phyloP scores from a whole-genome alignment of 2,329 filamentous ascomycete genomes.

The Talaromyces albobiverticillius region DNA sequence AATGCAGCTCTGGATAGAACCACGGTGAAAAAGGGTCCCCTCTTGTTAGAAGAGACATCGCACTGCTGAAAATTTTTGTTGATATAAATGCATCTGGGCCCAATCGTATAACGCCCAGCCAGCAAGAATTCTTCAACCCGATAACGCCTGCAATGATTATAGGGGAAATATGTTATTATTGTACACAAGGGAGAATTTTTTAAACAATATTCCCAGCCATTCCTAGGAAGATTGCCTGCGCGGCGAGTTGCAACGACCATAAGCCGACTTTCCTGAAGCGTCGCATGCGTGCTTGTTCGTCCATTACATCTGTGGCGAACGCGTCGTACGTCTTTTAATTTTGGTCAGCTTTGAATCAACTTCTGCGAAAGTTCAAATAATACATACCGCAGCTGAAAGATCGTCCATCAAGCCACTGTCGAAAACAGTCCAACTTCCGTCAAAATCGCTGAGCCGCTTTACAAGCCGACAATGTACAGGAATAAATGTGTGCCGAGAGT shows the following conservation, averaged over 20 bases:
- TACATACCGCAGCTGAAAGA: constrained; percentile 70
- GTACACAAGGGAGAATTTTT: constrained; percentile 25
- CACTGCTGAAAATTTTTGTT: not conserved
- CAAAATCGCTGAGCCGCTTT: constrained; percentile 83
- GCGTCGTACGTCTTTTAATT: constrained; percentile 72
- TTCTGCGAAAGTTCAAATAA: not conserved
- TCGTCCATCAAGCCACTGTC: constrained; percentile 95
- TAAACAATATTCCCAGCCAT: constrained; percentile 77
- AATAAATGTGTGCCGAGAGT: constrained; percentile 90
- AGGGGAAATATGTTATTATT: not conserved
- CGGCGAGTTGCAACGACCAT: constrained; percentile 89
- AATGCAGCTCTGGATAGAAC: not conserved
- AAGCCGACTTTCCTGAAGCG: constrained; percentile 94
- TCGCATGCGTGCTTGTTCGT: constrained; percentile 80
- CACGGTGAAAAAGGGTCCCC: not conserved
- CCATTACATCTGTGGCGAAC: constrained; percentile 85
- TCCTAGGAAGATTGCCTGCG: constrained; percentile 91
- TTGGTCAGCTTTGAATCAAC: constrained; percentile 11
- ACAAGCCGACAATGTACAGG: constrained; percentile 93
- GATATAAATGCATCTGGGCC: not conserved
- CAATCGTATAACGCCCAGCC: not conserved
- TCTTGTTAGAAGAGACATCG: not conserved
- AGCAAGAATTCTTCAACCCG: not conserved
- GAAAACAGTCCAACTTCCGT: constrained; percentile 91
- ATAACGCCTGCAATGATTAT: constrained; percentile 13